Evolutionary conservation across 1,284 basidiomycete species (phyloP).

Genomic region (Mycena citricolor): DNA sequence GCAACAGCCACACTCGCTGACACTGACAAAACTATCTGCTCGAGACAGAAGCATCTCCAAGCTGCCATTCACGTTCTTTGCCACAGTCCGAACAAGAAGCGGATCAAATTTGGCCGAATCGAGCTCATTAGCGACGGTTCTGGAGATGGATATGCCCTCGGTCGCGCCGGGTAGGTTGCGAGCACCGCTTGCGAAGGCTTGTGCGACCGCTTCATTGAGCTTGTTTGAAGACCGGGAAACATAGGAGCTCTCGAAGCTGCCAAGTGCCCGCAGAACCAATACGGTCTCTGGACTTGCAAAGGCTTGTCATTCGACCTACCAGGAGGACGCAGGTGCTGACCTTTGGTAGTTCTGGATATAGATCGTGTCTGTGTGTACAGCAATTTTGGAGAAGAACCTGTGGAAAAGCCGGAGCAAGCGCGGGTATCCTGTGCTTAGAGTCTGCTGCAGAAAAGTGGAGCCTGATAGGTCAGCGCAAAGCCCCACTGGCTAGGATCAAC

Average conservation of each 20-base stretch:
- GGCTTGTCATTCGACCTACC: background rate
- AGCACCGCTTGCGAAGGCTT: constrained; percentile 67
- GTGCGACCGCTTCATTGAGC: constrained; percentile 76
- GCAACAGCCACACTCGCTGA: background rate
- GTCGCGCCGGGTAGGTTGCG: constrained; percentile 70
- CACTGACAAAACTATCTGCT: constrained; percentile 66
- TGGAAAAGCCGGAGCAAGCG: constrained; percentile 87
- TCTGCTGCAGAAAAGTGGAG: constrained; percentile 85
- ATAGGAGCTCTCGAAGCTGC: constrained; percentile 81
- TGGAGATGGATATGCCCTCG: constrained; percentile 76
- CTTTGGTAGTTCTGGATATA: constrained; percentile 85
- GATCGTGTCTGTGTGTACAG: constrained; percentile 90
- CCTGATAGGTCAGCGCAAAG: constrained; percentile 39
- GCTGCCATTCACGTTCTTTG: constrained; percentile 66
- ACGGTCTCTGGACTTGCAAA: constrained; percentile 81
- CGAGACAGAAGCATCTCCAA: constrained; percentile 66
- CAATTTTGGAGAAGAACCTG: constrained; percentile 93
- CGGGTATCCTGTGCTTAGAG: constrained; percentile 83
- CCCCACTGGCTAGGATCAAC: constrained; percentile 28
- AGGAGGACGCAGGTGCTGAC: constrained; percentile 40
- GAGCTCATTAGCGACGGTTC: constrained; percentile 84
- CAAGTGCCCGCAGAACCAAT: constrained; percentile 79
- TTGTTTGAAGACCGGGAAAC: constrained; percentile 80
- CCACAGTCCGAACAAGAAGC: constrained; percentile 75
- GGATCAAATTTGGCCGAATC: constrained; percentile 95